A percentile compares a stretch with the other conserved stretches of the same genome.
Conservation (phyloP, 1,284 basidiomycete species). For the Vanrija sp. region DNA sequence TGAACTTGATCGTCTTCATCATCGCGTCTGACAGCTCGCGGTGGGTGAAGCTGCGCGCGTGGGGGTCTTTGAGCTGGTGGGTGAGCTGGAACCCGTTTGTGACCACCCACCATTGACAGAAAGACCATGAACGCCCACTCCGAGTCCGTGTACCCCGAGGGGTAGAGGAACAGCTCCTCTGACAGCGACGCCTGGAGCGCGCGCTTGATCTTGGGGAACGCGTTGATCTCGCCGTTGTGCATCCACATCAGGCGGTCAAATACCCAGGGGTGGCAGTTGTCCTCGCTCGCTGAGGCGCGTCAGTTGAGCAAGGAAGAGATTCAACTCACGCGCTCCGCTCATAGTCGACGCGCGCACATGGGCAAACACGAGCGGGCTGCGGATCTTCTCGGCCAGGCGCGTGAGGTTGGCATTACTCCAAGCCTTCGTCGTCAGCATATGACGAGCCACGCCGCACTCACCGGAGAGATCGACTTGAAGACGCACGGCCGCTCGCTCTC, state of each 20-base stretch:
- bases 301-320: not conserved
- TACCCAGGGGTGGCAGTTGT: slow-evolving; percentile 90
- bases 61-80: slow-evolving; percentile 68
- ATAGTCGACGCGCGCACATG: slow-evolving; percentile 83
- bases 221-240: slow-evolving; percentile 86
- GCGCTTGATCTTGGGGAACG: slow-evolving; percentile 76
- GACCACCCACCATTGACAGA: slow-evolving; percentile 67
- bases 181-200: slow-evolving; percentile 67
- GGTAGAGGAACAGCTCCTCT: slow-evolving; percentile 78
- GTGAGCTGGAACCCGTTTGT: slow-evolving; percentile 9
- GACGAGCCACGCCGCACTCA: slow-evolving; percentile 43
- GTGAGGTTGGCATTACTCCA: slow-evolving; percentile 91
- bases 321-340: slow-evolving; percentile 45
- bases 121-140: slow-evolving; percentile 94
- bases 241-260: slow-evolving; percentile 91
- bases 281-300: slow-evolving; percentile 76
- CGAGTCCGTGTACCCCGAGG: slow-evolving; percentile 90
- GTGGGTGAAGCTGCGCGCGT: slow-evolving; percentile 54
- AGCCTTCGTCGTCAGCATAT: slow-evolving; percentile 55
- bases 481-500: slow-evolving; percentile 84
- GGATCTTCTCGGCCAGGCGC: slow-evolving; percentile 88
- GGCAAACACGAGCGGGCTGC: slow-evolving; percentile 88
- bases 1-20: slow-evolving; percentile 72
- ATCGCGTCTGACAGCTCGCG: slow-evolving; percentile 62
- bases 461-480: slow-evolving; percentile 92